phyloP scores from a whole-genome alignment of 2,329 filamentous ascomycete species.

The Microcyclosporella mali region DNA sequence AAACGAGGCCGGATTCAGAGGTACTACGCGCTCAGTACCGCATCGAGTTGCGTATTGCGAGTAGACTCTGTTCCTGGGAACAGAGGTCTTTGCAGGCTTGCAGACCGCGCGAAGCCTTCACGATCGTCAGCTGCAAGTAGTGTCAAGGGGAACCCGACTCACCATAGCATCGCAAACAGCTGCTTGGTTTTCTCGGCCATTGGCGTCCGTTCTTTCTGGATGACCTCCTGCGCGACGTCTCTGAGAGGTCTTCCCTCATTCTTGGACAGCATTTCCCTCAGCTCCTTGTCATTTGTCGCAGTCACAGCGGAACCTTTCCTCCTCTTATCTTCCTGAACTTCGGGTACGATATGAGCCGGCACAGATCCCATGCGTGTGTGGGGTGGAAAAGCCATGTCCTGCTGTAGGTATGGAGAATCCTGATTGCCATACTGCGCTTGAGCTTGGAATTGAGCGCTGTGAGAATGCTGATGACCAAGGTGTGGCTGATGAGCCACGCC shows the following conservation, averaged over 20 bases:
- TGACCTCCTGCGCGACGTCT: conserved; percentile 69
- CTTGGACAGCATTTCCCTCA: conserved; percentile 65
- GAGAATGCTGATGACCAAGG: conserved; percentile 17
- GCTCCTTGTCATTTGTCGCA: conserved; percentile 74
- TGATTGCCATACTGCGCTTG: conserved; percentile 19
- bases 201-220: conserved; percentile 71
- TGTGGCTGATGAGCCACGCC: conserved; percentile 11
- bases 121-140: conserved; percentile 23
- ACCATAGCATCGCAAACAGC: conserved; percentile 86
- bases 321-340: conserved; percentile 41
- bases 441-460: conserved; percentile 18
- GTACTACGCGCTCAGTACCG: conserved; percentile 86
- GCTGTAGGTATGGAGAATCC: conserved; percentile 24
- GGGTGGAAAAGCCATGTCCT: conserved; percentile 23
- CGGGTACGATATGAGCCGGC: conserved; percentile 18
- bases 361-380: conserved; percentile 26
- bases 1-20: conserved; percentile 93
- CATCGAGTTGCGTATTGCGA: conserved; percentile 91
- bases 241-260: conserved; percentile 63
- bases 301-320: conserved; percentile 58
- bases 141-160: conserved; percentile 31
- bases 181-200: conserved; percentile 79
- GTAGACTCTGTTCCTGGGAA: conserved; percentile 88
- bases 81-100: conserved; percentile 70
- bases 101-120: conserved; percentile 68